These are phyloP conservation scores for Lentinula raphanica DNA, from an alignment of 768 basidiomycete genomes.

Conservation along the genomic window DNA sequence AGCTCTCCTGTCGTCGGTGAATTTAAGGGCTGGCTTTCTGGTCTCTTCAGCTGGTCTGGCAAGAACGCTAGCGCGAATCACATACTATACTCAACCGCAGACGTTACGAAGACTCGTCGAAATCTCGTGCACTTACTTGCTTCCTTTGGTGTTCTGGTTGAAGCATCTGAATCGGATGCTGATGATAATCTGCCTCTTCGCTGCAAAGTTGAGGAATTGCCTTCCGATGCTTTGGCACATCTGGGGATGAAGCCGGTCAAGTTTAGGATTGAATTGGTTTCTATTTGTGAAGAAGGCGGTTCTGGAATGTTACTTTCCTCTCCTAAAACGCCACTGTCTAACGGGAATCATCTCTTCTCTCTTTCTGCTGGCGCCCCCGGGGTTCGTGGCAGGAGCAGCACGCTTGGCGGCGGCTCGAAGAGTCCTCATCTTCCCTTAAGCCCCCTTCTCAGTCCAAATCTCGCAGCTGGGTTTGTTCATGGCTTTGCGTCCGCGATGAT, in stretches of 20 bases:
- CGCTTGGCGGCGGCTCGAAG: constrained; percentile 5
- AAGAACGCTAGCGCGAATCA: constrained; percentile 46
- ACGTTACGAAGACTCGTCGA: constrained; percentile 54
- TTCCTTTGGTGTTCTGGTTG: constrained; percentile 55
- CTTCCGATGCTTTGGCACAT: constrained; percentile 28
- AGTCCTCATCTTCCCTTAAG: background rate
- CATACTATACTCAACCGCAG: constrained; percentile 52
- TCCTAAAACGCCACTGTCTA: constrained; percentile 14
- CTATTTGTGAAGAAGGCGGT: constrained; percentile 8
- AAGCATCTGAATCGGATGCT: constrained; percentile 21
- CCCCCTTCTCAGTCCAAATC: constrained; percentile 17
- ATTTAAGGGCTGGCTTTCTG: constrained; percentile 92
- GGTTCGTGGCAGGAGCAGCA: constrained; percentile 22
- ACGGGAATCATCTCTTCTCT: constrained; percentile 8
- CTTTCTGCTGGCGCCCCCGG: constrained; percentile 10
- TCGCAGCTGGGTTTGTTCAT: background rate
- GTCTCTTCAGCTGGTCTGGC: constrained; percentile 76
- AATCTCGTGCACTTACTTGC: constrained; percentile 63
- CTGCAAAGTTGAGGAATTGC: constrained; percentile 51
- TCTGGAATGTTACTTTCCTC: constrained; percentile 3
- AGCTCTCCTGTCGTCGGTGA: constrained; percentile 75
- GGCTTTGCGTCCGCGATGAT: constrained; percentile 59
- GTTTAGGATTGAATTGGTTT: constrained; percentile 71
- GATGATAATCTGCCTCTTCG: constrained; percentile 20
- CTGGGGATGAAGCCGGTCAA: constrained; percentile 57